Percentiles rank a stretch among this genome's conserved stretches.
These are phyloP conservation scores for Daucus carota DNA, from an alignment of 129 eudicot genomes.

Conservation along the genomic window DH1_v3.0 NC_030386.2:22419501-22420000, in stretches of 20 bases:
- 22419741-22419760: neutral
- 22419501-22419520: conserved; percentile 2
- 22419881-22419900: neutral
- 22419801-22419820: neutral
- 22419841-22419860: neutral
- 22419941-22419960: neutral
- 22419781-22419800: neutral
- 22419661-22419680: conserved; percentile 89
- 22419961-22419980: neutral
- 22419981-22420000: neutral
- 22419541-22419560: conserved; percentile 90
- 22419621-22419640: conserved; percentile 84
- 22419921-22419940: too few species aligned
- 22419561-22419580: conserved; percentile 88
- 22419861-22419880: neutral
- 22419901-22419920: neutral
- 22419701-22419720: neutral
- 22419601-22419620: conserved; percentile 71
- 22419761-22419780: neutral
- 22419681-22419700: conserved; percentile 2
- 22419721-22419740: neutral
- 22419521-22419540: conserved; percentile 97
- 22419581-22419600: conserved; percentile 73
- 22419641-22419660: conserved; percentile 94
- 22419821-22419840: neutral